Conservation (phyloP, 1,284 basidiomycete genomes). For the Cystobasidium slooffiae region DNA sequence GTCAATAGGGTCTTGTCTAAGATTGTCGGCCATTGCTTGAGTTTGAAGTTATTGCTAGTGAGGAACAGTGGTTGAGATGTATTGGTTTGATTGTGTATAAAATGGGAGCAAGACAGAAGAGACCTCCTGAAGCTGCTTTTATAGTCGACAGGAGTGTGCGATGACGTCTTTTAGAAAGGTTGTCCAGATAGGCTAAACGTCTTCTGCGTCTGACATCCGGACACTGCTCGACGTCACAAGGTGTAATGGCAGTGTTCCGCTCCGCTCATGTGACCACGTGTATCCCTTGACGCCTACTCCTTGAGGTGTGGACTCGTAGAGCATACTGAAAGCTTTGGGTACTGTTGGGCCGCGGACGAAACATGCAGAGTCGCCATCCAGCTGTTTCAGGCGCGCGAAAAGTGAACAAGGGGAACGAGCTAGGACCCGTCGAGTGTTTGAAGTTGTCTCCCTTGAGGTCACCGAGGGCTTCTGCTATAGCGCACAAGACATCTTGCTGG, state of each 20-base stretch:
- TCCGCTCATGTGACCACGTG: neutral
- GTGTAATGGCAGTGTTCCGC: neutral
- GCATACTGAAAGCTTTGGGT: too few species aligned
- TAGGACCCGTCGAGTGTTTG: too few species aligned
- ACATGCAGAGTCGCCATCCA: too few species aligned
- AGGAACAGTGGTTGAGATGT: neutral
- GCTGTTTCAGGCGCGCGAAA: too few species aligned
- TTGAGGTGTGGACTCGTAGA: too few species aligned
- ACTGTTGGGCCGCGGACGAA: too few species aligned
- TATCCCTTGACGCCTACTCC: too few species aligned
- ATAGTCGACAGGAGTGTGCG: conserved; percentile 1
- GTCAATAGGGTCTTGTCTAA: conserved; percentile 33
- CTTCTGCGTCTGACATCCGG: neutral
- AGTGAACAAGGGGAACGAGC: too few species aligned
- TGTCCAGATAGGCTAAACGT: neutral
- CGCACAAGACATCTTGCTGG: neutral
- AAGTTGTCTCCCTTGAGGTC: neutral
- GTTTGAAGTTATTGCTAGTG: neutral
- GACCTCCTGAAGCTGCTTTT: neutral
- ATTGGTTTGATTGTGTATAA: neutral
- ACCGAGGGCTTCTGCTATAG: neutral
- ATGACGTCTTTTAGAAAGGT: conserved; percentile 2
- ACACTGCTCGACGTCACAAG: conserved; percentile 11
- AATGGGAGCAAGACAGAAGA: conserved; percentile 1
- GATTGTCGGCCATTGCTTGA: conserved; percentile 35